Evolutionary conservation across 2,329 filamentous ascomycete genomes (phyloP), one percentile per base, ranked within the genome.

Genomic region (Anthostomella pinea): DNA sequence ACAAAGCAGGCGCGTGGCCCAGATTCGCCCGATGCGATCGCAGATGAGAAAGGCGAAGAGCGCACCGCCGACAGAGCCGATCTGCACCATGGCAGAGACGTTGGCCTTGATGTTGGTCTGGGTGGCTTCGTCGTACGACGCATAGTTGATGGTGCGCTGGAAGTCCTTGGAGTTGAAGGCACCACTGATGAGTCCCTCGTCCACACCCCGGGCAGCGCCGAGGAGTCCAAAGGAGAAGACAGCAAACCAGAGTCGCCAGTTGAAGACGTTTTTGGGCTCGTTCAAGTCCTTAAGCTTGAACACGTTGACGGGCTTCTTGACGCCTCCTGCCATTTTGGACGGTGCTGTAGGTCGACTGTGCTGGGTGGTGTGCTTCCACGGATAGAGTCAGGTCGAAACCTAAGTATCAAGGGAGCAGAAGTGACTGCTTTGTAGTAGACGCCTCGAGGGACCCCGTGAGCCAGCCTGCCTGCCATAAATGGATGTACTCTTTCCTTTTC

Each of bases 71-170:
- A 90, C 83, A 16, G 78, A 85, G 16, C 85, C 85, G 52, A 89
- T 79, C 62, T 89, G 85, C 0, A 90, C 85, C 85, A 90, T 90
- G 30, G 83, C 77, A 2, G 84, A 83, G 37, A 90, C 83, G 59
- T 90, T 90, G 49, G 75, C 80, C 62, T 85, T 80, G 64, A 83
- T 81, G 58, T 85, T 80, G 43, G 83, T 80, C 54, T 75, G 67
- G 30, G 77, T 70, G 4, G 71, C 65, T 0, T 61, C 51, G 29
- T 62, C 66, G 52, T 81, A 79, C 2, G 68, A 65, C 5, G 67
- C 62, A 43, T 80, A 77, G 48, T 77, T 53, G 56, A 86, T 83
- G 21, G 69, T 69, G 1, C 59, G 48, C 48, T 81, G 72, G 58
- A 87, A 87, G 33, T 81, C 69, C 45, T 72, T 67, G n/a, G 79